Evolutionary conservation across 1,284 basidiomycete species (phyloP), one percentile per base, ranked within the genome.

Genomic region (Trichosporon sp.): DNA sequence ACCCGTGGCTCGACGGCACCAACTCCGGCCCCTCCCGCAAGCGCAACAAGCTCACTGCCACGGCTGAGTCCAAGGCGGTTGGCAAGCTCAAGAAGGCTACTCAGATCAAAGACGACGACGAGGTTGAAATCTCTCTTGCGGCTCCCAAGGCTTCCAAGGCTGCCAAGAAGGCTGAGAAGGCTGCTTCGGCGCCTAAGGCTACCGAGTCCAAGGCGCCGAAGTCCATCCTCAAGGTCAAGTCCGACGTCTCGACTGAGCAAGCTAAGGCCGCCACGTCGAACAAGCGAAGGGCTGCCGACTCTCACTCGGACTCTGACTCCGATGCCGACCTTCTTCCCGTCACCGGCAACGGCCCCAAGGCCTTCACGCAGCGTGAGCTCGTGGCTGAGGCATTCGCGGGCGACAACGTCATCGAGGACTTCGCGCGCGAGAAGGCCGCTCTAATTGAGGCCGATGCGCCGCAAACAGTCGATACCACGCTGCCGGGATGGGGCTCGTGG

Each of bases 401-500:
- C 1, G 96, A 99, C 82, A 92, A 98, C 78, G 96, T 98, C 11
- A 90, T 96, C 0, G 68, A 94, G 92, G 91, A 92, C 68, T 99
- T 99, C 80, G 90, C 89, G 67, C 90, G 91, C 72, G 89, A 91
- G 68, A 98, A 98, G 82, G 87, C 88, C 48, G 87, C 88, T 54
- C 90, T 92, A 80, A 89, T 93, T 14, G 90, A 91, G 61, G 88
- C 88, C 14, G 95, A 98, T 78, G 94, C 94, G 1, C 93, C 95
- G 0, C 87, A 87, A 66, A 89, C 91, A 71, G 88, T 95, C 40
- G 95, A 98, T 80, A 93, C 90, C 0, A 93, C 93, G 0, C 87
- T 98, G n/a, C 90, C 94, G 59, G 96, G 96, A 38, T 98, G 97
- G 96, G 96, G 96, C 48, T 87, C 91, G 31, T 98, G 96, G 96